Percentiles rank a stretch among this genome's conserved stretches.
phyloP scores from a whole-genome alignment of 2,329 filamentous ascomycete genomes.

The Colletotrichum musicola region DNA sequence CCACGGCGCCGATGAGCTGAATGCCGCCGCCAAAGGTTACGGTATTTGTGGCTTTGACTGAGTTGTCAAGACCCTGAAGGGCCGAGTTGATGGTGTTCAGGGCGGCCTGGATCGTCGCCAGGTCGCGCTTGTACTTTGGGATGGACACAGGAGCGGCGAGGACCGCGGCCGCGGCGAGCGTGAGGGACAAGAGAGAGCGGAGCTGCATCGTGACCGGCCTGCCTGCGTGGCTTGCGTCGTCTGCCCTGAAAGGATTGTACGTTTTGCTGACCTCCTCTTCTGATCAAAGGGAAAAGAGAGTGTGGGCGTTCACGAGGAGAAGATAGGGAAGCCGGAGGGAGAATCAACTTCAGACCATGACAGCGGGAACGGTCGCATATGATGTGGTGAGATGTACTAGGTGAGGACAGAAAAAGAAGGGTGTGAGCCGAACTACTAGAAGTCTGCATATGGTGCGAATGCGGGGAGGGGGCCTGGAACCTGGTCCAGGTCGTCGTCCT shows the following conservation, averaged over 20 bases:
- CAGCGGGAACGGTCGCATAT: background rate
- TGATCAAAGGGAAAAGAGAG: constrained; percentile 20
- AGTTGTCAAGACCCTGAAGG: constrained; percentile 30
- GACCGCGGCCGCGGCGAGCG: constrained; percentile 8
- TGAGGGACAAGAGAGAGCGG: constrained; percentile 17
- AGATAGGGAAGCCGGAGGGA: background rate
- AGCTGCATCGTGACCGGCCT: constrained; percentile 26
- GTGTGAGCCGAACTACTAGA: background rate
- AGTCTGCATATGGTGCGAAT: constrained; percentile 9
- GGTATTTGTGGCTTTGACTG: constrained; percentile 14
- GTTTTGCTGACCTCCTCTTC: constrained; percentile 1
- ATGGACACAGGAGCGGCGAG: constrained; percentile 24
- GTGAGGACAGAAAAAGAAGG: background rate
- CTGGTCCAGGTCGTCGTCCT: background rate
- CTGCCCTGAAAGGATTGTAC: constrained; percentile 16
- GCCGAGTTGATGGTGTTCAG: constrained; percentile 34
- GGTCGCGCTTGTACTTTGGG: constrained; percentile 19
- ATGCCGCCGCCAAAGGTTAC: constrained; percentile 15
- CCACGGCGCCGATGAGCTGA: constrained; percentile 9
- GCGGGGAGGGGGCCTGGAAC: background rate
- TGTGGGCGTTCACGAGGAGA: constrained; percentile 11
- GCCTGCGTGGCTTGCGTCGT: background rate
- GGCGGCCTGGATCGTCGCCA: constrained; percentile 24
- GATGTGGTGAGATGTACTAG: background rate
- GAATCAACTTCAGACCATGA: constrained; percentile 27